Percentiles rank a stretch among this genome's conserved stretches.
Conservation (phyloP, 192 early-diverging fungal species). For the Coemansia sp. region DNA sequence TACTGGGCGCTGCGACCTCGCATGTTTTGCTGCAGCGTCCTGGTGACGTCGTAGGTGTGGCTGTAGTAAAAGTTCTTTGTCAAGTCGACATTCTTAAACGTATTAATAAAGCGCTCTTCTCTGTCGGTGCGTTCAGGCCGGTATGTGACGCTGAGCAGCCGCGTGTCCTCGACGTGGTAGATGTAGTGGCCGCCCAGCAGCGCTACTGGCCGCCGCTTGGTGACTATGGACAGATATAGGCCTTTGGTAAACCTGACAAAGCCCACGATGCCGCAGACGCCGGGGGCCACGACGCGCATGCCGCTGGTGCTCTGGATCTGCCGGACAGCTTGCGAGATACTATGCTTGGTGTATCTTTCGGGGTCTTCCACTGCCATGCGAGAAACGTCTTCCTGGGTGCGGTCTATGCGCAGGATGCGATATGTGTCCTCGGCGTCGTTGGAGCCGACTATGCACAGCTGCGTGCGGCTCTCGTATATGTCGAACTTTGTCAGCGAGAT, state of each 20-base stretch:
- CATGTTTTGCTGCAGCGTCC: constrained; percentile 81
- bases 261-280: constrained; percentile 53
- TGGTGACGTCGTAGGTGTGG: constrained; percentile 94
- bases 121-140: constrained; percentile 71
- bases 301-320: constrained; percentile 75
- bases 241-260: constrained; percentile 91
- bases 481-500: constrained; percentile 69
- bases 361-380: constrained; percentile 76
- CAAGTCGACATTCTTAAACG: constrained; percentile 90
- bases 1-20: constrained; percentile 20
- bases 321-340: constrained; percentile 68
- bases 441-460: constrained; percentile 82
- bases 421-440: constrained; percentile 72
- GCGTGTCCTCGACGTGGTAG: constrained; percentile 92
- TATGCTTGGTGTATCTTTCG: constrained; percentile 69
- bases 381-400: constrained; percentile 61
- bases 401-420: constrained; percentile 85
- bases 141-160: constrained; percentile 67
- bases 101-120: constrained; percentile 72
- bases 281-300: constrained; percentile 44
- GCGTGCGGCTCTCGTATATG: constrained; percentile 84
- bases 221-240: constrained; percentile 87
- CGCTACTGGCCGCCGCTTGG: constrained; percentile 78
- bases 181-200: constrained; percentile 92
- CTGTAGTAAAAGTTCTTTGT: constrained; percentile 97